Conservation (phyloP, 345 rosid species). For the Angophora floribunda region DNA sequence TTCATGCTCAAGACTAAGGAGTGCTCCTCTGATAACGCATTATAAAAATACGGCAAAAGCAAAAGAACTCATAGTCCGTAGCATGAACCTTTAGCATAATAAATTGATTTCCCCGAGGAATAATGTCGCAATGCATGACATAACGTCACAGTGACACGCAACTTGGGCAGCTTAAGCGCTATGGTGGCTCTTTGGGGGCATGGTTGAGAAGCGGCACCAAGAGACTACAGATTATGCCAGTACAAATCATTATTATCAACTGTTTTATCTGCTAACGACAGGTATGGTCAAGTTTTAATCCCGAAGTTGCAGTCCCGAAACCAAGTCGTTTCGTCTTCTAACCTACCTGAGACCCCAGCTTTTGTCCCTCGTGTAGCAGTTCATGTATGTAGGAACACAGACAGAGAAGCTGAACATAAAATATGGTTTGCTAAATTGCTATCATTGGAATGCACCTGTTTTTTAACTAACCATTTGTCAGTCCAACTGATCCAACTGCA, state of each 20-base stretch:
- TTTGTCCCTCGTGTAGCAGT: neutral
- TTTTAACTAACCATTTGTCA: neutral
- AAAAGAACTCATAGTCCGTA: neutral
- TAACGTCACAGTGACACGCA: neutral
- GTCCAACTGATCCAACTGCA: neutral
- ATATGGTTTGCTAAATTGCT: neutral
- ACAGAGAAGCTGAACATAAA: neutral
- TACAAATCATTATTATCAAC: neutral
- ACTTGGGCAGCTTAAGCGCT: neutral
- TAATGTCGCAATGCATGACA: neutral
- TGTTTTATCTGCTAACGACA: neutral
- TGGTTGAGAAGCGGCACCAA: neutral
- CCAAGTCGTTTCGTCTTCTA: neutral
- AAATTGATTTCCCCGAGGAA: neutral
- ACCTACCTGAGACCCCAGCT: neutral
- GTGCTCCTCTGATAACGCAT: neutral
- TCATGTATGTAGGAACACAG: neutral
- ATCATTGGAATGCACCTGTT: neutral
- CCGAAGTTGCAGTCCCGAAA: neutral
- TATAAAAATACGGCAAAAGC: neutral
- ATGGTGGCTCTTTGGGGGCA: neutral
- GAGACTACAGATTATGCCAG: neutral
- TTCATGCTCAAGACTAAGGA: neutral
- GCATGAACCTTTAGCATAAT: neutral
- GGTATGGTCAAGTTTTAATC: neutral